Conservation (phyloP, 163 green algal species). For the Chlorella variabilis region DNA sequence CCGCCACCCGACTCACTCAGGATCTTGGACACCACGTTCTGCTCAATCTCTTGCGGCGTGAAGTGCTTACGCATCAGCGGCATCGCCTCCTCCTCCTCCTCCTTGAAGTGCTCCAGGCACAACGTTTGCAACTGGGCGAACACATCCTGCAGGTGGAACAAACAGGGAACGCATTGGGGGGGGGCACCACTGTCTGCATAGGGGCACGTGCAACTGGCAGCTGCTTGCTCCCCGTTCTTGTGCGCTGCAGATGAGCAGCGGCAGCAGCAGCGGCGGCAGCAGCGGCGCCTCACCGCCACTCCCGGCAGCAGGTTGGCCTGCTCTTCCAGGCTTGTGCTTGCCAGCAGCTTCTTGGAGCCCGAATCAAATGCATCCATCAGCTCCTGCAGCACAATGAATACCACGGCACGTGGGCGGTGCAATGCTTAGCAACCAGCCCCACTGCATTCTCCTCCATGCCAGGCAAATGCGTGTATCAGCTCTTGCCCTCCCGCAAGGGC, state of each 20-base stretch:
- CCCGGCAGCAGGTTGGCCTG: not conserved
- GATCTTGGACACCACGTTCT: slow-evolving; percentile 26
- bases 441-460: too few relatives aligned
- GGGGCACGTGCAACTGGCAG: not conserved
- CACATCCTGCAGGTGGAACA: not conserved
- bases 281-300: not conserved
- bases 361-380: not conserved
- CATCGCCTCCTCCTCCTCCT: slow-evolving; percentile 23
- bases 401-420: too few relatives aligned
- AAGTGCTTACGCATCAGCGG: slow-evolving; percentile 27
- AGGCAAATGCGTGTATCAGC: not conserved
- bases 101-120: slow-evolving; percentile 5
- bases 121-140: not conserved
- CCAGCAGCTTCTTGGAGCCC: not conserved
- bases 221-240: too few relatives aligned
- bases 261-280: not conserved
- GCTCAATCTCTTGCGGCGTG: slow-evolving; percentile 16
- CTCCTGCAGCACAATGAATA: not conserved
- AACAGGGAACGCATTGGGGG: not conserved
- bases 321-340: not conserved
- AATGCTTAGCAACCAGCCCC: too few relatives aligned
- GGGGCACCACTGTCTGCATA: not conserved
- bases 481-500: too few relatives aligned
- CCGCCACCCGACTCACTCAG: not conserved
- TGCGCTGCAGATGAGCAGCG: too few relatives aligned